These are phyloP conservation scores for Cryphonectria naterciae DNA, from an alignment of 2,329 filamentous ascomycete species.

Conservation along the genomic window DNA sequence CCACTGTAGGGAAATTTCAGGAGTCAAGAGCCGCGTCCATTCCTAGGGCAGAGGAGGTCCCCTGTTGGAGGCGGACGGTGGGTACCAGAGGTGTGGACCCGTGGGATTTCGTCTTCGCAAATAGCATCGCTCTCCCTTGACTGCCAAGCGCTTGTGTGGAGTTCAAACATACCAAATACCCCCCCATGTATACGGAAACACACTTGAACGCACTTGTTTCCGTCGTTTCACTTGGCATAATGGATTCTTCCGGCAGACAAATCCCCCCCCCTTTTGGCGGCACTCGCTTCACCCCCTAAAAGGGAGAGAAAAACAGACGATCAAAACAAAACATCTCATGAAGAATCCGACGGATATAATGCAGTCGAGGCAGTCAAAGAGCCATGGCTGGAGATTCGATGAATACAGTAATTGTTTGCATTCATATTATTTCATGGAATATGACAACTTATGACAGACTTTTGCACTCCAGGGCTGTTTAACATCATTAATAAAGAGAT, in stretches of 20 bases:
- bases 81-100: not conserved
- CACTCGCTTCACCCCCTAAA: not conserved
- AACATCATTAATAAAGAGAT: not conserved
- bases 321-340: not conserved
- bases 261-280: not conserved
- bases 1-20: conserved; percentile 2
- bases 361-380: not conserved
- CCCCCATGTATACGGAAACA: not conserved
- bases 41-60: not conserved
- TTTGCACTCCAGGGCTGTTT: too few species aligned
- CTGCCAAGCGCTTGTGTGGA: not conserved
- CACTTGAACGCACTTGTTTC: not conserved
- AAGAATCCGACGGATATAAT: not conserved
- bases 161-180: not conserved
- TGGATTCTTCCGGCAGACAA: not conserved
- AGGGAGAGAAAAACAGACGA: not conserved
- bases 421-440: not conserved
- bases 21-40: not conserved
- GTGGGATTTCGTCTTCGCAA: not conserved
- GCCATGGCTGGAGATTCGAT: too few species aligned
- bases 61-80: not conserved
- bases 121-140: not conserved
- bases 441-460: not conserved
- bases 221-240: conserved; percentile 2
- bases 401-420: not conserved